These are phyloP conservation scores for Leptomonas seymouri DNA, from an alignment of 208 protist genomes.

Conservation along the genomic window DNA sequence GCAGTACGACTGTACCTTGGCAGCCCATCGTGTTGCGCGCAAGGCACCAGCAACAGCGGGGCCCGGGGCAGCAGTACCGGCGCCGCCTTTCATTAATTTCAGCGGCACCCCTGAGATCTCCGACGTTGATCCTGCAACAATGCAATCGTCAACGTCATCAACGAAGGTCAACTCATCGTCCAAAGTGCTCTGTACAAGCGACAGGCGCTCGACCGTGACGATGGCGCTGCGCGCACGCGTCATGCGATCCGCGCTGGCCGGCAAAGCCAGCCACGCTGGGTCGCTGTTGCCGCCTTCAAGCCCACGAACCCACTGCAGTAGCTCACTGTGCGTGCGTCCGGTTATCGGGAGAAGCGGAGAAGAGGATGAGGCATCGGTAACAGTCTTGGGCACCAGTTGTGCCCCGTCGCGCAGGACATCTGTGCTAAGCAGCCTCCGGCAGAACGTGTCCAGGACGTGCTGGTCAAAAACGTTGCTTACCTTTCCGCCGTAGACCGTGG, in stretches of 20 bases:
- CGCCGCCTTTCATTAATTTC: not conserved
- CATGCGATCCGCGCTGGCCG: conserved; percentile 87
- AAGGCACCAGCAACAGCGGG: conserved; percentile 2
- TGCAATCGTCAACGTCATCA: not conserved
- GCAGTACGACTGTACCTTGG: conserved; percentile 56
- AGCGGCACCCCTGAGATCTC: conserved; percentile 7
- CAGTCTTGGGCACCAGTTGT: conserved; percentile 34
- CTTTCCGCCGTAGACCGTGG: conserved; percentile 96
- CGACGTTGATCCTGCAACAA: not conserved
- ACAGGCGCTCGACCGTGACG: conserved; percentile 67
- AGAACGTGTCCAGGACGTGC: conserved; percentile 93
- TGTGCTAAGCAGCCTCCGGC: conserved; percentile 81
- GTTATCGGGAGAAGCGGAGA: conserved; percentile 30
- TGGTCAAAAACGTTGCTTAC: conserved; percentile 98
- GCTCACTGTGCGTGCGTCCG: conserved; percentile 49
- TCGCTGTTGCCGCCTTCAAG: conserved; percentile 79
- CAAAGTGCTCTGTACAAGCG: conserved; percentile 58
- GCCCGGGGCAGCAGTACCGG: not conserved
- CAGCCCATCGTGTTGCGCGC: conserved; percentile 46
- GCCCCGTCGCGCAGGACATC: conserved; percentile 32
- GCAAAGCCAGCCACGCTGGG: conserved; percentile 95
- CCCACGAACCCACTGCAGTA: conserved; percentile 87
- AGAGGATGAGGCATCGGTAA: conserved; percentile 5
- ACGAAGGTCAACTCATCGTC: conserved; percentile 53
- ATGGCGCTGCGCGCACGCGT: conserved; percentile 63